Conservation (phyloP, 768 basidiomycete genomes). For the Boletus tomentosulus region DNA sequence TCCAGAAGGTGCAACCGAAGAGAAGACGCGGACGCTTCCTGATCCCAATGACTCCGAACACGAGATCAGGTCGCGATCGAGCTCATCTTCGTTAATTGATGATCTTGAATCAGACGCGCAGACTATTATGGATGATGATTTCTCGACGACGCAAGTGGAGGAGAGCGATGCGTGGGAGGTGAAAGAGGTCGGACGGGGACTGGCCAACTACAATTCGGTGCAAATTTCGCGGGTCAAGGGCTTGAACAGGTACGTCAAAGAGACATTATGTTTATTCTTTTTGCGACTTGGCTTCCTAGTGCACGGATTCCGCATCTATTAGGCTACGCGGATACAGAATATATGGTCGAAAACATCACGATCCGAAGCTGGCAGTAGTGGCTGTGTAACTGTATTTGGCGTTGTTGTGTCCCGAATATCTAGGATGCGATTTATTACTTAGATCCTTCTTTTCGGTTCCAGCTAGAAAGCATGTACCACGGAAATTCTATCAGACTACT, state of each 20-base stretch:
- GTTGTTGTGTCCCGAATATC: slow-evolving; percentile 17
- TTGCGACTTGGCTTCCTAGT: slow-evolving; percentile 39
- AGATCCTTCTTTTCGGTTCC: slow-evolving; percentile 5
- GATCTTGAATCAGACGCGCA: slow-evolving; percentile 22
- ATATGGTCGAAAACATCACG: slow-evolving; percentile 94
- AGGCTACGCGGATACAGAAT: slow-evolving; percentile 94
- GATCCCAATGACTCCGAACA: slow-evolving; percentile 18
- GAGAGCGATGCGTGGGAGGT: slow-evolving; percentile 61
- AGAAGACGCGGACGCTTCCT: slow-evolving; percentile 25
- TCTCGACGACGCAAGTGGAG: slow-evolving; percentile 30
- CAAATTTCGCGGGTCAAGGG: slow-evolving; percentile 89
- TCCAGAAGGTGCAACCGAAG: slow-evolving; percentile 18
- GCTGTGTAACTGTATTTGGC: slow-evolving; percentile 41
- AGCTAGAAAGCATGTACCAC: slow-evolving; percentile 61
- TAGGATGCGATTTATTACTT: not conserved
- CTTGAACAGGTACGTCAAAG: slow-evolving; percentile 71
- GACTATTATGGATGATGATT: slow-evolving; percentile 32
- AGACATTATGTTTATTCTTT: not conserved
- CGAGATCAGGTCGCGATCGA: slow-evolving; percentile 35
- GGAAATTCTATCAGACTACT: slow-evolving; percentile 77
- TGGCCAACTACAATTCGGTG: slow-evolving; percentile 93
- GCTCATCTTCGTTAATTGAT: slow-evolving; percentile 32
- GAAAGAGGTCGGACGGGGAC: slow-evolving; percentile 87
- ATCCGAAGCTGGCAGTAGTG: slow-evolving; percentile 51
- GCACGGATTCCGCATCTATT: slow-evolving; percentile 74